Evolutionary conservation across 129 eudicot genomes (phyloP), one percentile per base, ranked within the genome.

Genomic region (Escallonia herrerae): DNA sequence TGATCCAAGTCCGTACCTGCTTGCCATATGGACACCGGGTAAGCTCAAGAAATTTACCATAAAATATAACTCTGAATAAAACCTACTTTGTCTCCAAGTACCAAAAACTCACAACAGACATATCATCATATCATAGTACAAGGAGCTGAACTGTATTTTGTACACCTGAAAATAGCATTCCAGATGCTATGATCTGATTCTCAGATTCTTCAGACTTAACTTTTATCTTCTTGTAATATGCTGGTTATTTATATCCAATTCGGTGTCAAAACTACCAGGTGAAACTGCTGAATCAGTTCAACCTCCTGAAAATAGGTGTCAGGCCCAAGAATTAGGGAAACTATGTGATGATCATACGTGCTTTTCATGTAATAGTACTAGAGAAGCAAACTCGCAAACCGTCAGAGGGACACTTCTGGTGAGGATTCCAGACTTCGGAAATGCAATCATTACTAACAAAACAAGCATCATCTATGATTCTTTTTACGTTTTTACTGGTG

Each of bases 11-110:
- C 97, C 94, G n/a, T 90, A 90, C 74, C 97, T 90, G 68, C 86
- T 90, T 38, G 97, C 97, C 42, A 86, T 90, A 78, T 94, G 99
- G 99, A 82, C 94, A 41, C 99, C 99, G 65, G 99, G 99, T 94
- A 76, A 58, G 73, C 63, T 13, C 11, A 11, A 58, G 37, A 59
- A 15, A 49, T 6, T 39, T 10, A 11, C 39, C 1, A 43, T 11
- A 43, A 2, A 9, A 7, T 56, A 22, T 68, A 45, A 4, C 22
- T 42, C 1, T 48, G 46, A 64, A 40, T 64, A 38, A 12, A 37
- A 49, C 58, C 51, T 9, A 38, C 2, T 8, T 39, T 9, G 58
- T 49, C 54, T 44, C 42, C 7, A 14, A 59, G 5, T 40, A 12
- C 7, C 0, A 54, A 54, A 7, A 63, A 22, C 70, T 13, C 7